Conservation (phyloP, 108 stramenopile species). For the Stephanodiscus triporus region DNA sequence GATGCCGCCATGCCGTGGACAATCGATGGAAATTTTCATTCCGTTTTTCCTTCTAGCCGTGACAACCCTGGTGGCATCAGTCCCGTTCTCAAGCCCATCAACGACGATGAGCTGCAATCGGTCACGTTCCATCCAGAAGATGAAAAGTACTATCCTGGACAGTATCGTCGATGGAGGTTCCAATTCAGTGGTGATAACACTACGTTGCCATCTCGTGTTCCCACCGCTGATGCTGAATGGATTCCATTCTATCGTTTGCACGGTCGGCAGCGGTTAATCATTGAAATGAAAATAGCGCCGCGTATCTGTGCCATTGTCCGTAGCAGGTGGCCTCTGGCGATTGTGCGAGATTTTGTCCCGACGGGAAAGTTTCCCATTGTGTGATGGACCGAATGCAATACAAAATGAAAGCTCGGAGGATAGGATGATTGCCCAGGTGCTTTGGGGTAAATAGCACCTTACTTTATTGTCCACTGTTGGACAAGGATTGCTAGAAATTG, state of each 20-base stretch:
- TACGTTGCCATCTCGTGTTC: not conserved
- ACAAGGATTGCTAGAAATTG: too few relatives aligned
- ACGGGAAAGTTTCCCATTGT: constrained; percentile 34
- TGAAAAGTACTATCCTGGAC: constrained; percentile 57
- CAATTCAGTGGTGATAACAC: constrained; percentile 19
- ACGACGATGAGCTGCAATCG: constrained; percentile 48
- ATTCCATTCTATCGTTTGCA: constrained; percentile 66
- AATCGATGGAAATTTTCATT: not conserved
- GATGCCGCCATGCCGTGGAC: constrained; percentile 17
- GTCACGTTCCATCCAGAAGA: constrained; percentile 65
- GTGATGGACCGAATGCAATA: not conserved
- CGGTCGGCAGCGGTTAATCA: constrained; percentile 52
- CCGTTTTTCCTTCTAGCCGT: not conserved
- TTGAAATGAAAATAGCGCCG: constrained; percentile 72
- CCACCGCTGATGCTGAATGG: constrained; percentile 44
- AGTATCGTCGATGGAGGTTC: constrained; percentile 73
- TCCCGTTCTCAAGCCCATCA: constrained; percentile 22
- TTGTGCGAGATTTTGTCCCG: constrained; percentile 58
- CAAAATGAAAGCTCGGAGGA: too few relatives aligned
- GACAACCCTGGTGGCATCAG: not conserved
- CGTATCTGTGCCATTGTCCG: constrained; percentile 66
- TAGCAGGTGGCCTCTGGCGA: constrained; percentile 73
- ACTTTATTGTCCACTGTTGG: too few relatives aligned
- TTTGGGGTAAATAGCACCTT: too few relatives aligned
- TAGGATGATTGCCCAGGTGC: too few relatives aligned